Evolutionary conservation across 768 basidiomycete genomes (phyloP).

Genomic region (Xerocomus spinulosus): DNA sequence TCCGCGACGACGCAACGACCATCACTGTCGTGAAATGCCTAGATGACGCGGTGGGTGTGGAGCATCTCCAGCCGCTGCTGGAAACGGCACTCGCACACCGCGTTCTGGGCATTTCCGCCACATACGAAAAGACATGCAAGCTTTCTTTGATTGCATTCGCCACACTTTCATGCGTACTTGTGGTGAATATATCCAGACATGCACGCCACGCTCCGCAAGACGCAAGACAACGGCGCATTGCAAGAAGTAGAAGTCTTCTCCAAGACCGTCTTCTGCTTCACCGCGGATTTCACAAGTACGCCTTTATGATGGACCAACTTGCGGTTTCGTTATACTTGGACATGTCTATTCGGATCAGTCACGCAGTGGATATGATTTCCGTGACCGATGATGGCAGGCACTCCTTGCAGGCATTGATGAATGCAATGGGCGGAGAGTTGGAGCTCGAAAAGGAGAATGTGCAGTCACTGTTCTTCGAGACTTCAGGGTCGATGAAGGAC

Average conservation of each 20-base stretch:
- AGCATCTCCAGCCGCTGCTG: constrained; percentile 29
- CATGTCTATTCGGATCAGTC: constrained; percentile 29
- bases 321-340: constrained; percentile 39
- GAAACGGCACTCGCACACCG: constrained; percentile 13
- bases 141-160: constrained; percentile 40
- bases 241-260: constrained; percentile 23
- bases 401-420: constrained; percentile 33
- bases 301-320: constrained; percentile 46
- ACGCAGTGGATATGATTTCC: constrained; percentile 42
- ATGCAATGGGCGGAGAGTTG: constrained; percentile 36
- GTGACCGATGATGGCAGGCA: constrained; percentile 22
- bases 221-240: neutral
- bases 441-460: constrained; percentile 27
- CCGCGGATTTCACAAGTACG: constrained; percentile 29
- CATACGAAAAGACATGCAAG: constrained; percentile 33
- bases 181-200: constrained; percentile 28
- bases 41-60: constrained; percentile 22
- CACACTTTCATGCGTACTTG: constrained; percentile 31
- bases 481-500: constrained; percentile 14
- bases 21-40: constrained; percentile 29
- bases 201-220: constrained; percentile 5
- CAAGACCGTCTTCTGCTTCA: constrained; percentile 32
- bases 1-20: constrained; percentile 17
- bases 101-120: constrained; percentile 41
- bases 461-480: constrained; percentile 27